These are phyloP conservation scores for Herpetospermum pedunculosum DNA, from an alignment of 306 rosid genomes.

Conservation along the genomic window DNA sequence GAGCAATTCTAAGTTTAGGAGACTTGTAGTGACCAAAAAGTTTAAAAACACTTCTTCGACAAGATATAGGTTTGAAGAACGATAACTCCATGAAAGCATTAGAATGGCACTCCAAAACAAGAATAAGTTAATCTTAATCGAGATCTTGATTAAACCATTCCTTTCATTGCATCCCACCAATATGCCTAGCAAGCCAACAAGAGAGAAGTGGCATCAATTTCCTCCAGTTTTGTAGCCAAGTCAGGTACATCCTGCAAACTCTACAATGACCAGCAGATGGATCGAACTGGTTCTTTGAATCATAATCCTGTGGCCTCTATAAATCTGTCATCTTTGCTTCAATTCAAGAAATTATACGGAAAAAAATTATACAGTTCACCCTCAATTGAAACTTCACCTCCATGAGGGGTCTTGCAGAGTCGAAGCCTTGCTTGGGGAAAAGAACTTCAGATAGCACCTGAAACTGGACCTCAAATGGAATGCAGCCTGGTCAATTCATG, in stretches of 20 bases:
- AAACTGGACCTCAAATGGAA: constrained; percentile 6
- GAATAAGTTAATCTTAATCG: not conserved
- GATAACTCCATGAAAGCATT: not conserved
- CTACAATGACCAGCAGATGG: not conserved
- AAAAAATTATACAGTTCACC: not conserved
- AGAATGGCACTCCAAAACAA: not conserved
- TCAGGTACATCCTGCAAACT: not conserved
- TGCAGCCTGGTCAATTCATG: not conserved
- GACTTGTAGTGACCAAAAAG: not conserved
- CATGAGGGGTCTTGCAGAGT: not conserved
- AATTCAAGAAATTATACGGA: not conserved
- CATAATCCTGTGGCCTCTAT: not conserved
- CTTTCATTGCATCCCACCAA: not conserved
- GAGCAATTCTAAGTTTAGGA: not conserved
- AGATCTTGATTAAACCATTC: not conserved
- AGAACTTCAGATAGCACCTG: not conserved
- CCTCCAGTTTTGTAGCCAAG: not conserved
- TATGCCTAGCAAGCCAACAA: not conserved
- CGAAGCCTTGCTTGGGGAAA: not conserved
- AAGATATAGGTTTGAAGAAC: not conserved
- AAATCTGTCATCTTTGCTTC: not conserved
- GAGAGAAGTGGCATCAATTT: not conserved
- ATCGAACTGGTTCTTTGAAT: not conserved
- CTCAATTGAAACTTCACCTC: not conserved
- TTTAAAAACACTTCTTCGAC: not conserved